Base-by-base conservation (phyloP, 305 asterid species). In the Fraxinus floribunda region DNA sequence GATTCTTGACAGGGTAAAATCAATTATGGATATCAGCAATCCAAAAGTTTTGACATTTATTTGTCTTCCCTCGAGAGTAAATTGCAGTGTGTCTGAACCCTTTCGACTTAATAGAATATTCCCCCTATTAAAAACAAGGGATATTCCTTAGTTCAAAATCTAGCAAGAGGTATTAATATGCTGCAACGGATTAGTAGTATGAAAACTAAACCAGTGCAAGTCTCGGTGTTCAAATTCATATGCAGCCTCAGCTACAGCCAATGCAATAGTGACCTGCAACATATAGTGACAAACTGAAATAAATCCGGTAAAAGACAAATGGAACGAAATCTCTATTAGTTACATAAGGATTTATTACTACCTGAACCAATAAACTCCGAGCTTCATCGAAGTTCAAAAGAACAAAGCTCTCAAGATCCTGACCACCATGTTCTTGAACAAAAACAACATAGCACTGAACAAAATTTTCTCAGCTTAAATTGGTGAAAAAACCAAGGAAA, bases 231-330 rank as follows among this genome's bases (percentile, higher is more conserved):
- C 70, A 60, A 60, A 60, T 60, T 60, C 98, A 81, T 89, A 94
- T 74, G 97, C 98, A 39, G 95, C 92, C 87, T 96, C 99, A 78
- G 98, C 97, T 81, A 96, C 95, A 41, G 97, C 99, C 91, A 96
- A 85, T 74, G 90, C 99, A 60, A 60, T 18, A 60, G 70, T 60
- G 70, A 60, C 70, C 70, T 60, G 70, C 70, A 88, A 78, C 26
- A 75, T 75, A 81, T 78, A 75, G 52, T 70, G 79, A 72, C 81
- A 38, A 78, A 60, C 39, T 78, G 85, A 72, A 68, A 84, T 39
- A 35, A 30, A 84, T 38, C 13, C 76, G 71, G 74, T 44, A 80
- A 86, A 82, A 79, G 78, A 60, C 20, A 39, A 77, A 35, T 29
- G 75, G 79, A 52, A 55, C 73, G 79, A 79, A 79, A 82, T 30